phyloP scores from a whole-genome alignment of 179 eudicot species.

The Silene vulgaris region DNA sequence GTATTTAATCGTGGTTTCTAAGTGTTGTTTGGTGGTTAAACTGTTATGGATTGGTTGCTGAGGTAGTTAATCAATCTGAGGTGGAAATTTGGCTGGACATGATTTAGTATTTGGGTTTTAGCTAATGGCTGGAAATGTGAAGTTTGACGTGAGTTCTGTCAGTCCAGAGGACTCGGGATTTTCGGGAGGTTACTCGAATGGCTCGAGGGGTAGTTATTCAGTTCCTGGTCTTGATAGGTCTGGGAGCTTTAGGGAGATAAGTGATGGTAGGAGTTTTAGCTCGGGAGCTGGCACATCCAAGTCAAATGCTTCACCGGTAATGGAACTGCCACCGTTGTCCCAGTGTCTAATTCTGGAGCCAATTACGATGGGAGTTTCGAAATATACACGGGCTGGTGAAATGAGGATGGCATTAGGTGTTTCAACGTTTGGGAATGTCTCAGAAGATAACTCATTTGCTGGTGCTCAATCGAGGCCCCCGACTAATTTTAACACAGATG shows the following conservation, averaged over 20 bases:
- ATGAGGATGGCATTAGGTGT: slow-evolving; percentile 54
- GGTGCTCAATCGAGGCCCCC: slow-evolving; percentile 52
- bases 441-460: slow-evolving; percentile 54
- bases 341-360: slow-evolving; percentile 68
- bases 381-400: slow-evolving; percentile 49
- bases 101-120: slow-evolving; percentile 28
- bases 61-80: slow-evolving; percentile 16
- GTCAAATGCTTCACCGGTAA: slow-evolving; percentile 31
- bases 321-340: slow-evolving; percentile 45
- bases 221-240: slow-evolving; percentile 61
- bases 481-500: slow-evolving; percentile 47
- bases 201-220: slow-evolving; percentile 50
- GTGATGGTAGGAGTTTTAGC: slow-evolving; percentile 49
- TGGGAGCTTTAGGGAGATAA: slow-evolving; percentile 70
- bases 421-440: slow-evolving; percentile 25
- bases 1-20: slow-evolving; percentile 21
- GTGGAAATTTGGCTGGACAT: slow-evolving; percentile 30
- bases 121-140: slow-evolving; percentile 65
- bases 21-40: slow-evolving; percentile 11
- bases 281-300: slow-evolving; percentile 45
- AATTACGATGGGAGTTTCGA: slow-evolving; percentile 48
- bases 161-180: slow-evolving; percentile 63
- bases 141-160: slow-evolving; percentile 57
- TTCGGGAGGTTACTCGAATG: slow-evolving; percentile 47
- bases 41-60: slow-evolving; percentile 17